Conservation (phyloP, 495 filamentous ascomycete species). For the Hyphodiscus hymeniophilus region DNA sequence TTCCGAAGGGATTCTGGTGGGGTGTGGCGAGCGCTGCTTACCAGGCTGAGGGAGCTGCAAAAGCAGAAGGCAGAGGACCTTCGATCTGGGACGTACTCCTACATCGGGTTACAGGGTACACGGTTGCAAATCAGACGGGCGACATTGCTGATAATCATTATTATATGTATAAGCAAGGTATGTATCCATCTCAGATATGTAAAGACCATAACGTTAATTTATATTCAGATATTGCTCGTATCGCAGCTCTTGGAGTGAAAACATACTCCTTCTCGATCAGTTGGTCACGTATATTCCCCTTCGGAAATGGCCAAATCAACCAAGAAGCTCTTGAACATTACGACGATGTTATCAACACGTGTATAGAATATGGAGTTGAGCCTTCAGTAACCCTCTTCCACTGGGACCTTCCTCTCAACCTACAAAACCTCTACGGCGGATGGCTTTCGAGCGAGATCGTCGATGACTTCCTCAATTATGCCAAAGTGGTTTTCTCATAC, state of each 20-base stretch:
- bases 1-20: conserved; percentile 20
- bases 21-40: conserved; percentile 27
- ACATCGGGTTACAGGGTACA: conserved; percentile 16
- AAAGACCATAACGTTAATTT: neutral
- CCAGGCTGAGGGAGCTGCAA: conserved; percentile 29
- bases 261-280: conserved; percentile 34
- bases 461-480: conserved; percentile 35
- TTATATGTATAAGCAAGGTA: conserved; percentile 34
- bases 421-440: conserved; percentile 36
- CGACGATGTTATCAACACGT: conserved; percentile 33
- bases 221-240: conserved; percentile 30
- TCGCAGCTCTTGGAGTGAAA: conserved; percentile 29
- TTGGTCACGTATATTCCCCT: conserved; percentile 38
- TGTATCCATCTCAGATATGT: neutral
- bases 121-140: conserved; percentile 32
- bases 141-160: conserved; percentile 36
- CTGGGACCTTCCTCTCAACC: conserved; percentile 37
- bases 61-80: conserved; percentile 20
- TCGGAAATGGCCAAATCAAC: conserved; percentile 35
- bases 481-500: conserved; percentile 31
- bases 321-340: conserved; percentile 32
- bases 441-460: conserved; percentile 32
- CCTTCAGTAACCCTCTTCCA: conserved; percentile 36
- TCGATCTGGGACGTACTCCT: conserved; percentile 21
- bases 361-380: conserved; percentile 31